A percentile compares a stretch with the other conserved stretches of the same genome.
Conservation (phyloP, 371 early-diverging fungal species). For the Massospora cicadina region DNA sequence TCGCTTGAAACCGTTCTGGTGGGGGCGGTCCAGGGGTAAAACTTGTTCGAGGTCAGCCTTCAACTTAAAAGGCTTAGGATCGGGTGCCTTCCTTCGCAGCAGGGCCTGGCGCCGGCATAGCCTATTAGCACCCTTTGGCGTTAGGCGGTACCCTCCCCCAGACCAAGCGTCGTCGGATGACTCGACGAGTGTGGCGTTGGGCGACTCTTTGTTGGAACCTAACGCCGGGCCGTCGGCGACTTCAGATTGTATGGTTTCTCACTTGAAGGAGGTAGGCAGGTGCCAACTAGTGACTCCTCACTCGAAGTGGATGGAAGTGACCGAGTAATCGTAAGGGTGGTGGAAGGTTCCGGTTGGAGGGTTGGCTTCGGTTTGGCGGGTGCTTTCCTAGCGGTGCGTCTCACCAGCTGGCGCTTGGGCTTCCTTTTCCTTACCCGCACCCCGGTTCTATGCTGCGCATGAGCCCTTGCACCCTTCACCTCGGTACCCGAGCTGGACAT, state of each 20-base stretch:
- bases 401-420: not conserved
- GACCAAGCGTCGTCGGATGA: too few relatives aligned
- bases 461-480: too few relatives aligned
- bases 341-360: too few relatives aligned
- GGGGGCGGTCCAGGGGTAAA: conserved; percentile 2
- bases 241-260: too few relatives aligned
- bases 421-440: not conserved
- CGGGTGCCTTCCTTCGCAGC: not conserved
- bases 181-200: not conserved
- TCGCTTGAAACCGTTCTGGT: not conserved
- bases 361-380: not conserved
- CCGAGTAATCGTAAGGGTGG: too few relatives aligned
- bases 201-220: not conserved
- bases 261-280: too few relatives aligned
- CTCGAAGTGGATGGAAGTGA: too few relatives aligned
- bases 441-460: not conserved
- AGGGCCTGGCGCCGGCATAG: not conserved
- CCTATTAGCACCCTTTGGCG: not conserved
- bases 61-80: not conserved
- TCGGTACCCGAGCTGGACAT: not conserved
- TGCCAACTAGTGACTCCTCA: too few relatives aligned
- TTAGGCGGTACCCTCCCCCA: not conserved
- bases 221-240: too few relatives aligned
- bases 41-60: not conserved
- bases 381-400: not conserved